Percentiles rank a stretch among this genome's conserved stretches.
Conservation (phyloP, 805 yeast genomes). For the Candida morakotiae region DNA sequence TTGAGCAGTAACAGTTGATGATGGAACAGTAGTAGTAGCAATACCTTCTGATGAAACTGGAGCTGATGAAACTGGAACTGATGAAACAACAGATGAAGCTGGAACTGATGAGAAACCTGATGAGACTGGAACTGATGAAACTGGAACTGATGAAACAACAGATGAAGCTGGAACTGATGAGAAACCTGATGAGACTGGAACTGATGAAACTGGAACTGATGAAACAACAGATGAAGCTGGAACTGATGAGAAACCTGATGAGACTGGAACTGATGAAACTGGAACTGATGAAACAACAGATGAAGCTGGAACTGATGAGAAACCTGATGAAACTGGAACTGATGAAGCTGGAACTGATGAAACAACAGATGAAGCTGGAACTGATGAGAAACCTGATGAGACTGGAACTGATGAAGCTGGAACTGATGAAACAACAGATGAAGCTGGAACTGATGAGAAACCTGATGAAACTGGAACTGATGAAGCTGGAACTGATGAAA, state of each 20-base stretch:
- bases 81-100: too few relatives aligned
- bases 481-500: slow-evolving; percentile 1
- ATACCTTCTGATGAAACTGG: slow-evolving; percentile 13
- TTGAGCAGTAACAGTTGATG: slow-evolving; percentile 6
- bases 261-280: too few relatives aligned
- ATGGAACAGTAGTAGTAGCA: not conserved
- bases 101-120: slow-evolving; percentile 8
- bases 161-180: not conserved
- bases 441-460: not conserved
- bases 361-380: slow-evolving; percentile 1
- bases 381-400: too few relatives aligned
- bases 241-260: too few relatives aligned
- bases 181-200: not conserved
- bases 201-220: not conserved
- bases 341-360: slow-evolving; percentile 9
- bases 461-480: too few relatives aligned
- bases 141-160: too few relatives aligned
- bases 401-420: not conserved
- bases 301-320: slow-evolving; percentile 1
- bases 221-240: too few relatives aligned
- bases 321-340: slow-evolving; percentile 22
- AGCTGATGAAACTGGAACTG: not conserved
- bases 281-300: slow-evolving; percentile 7
- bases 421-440: slow-evolving; percentile 2
- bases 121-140: not conserved